Conservation (phyloP, 495 filamentous ascomycete species). For the Daldinia concentrica region DNA sequence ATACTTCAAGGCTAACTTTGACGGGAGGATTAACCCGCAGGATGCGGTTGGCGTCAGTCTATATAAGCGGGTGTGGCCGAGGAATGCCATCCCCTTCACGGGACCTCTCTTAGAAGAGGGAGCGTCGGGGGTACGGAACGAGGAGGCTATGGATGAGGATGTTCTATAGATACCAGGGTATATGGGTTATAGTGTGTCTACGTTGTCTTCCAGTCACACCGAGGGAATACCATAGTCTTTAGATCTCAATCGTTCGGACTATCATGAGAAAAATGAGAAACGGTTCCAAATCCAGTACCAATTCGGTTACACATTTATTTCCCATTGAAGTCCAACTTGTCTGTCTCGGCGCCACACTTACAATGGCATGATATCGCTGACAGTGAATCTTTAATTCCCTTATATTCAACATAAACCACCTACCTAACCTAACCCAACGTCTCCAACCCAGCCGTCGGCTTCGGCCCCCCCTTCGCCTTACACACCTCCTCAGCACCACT, state of each 20-base stretch:
- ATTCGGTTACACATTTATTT: slow-evolving; percentile 1
- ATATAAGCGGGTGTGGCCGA: slow-evolving; percentile 93
- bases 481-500: slow-evolving; percentile 77
- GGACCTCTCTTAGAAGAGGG: slow-evolving; percentile 49
- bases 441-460: slow-evolving; percentile 59
- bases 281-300: slow-evolving; percentile 3
- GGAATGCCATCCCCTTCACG: slow-evolving; percentile 66
- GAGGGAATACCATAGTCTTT: slow-evolving; percentile 8
- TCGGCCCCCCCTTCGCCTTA: slow-evolving; percentile 60
- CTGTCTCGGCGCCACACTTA: background rate
- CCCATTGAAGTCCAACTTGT: background rate
- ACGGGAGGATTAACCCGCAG: slow-evolving; percentile 92
- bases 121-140: slow-evolving; percentile 31
- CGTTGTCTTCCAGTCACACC: background rate
- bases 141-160: slow-evolving; percentile 56
- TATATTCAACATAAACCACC: background rate
- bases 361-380: background rate
- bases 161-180: slow-evolving; percentile 29
- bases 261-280: slow-evolving; percentile 35
- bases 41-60: slow-evolving; percentile 91
- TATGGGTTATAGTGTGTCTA: background rate
- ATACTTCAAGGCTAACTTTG: slow-evolving; percentile 99
- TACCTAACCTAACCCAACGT: slow-evolving; percentile 34
- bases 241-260: slow-evolving; percentile 7
- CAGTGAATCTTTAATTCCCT: too few relatives aligned